These are phyloP conservation scores for Urochloa ruziziensis DNA, from an alignment of 176 grass and related monocot genomes.

Conservation along the genomic window DNA sequence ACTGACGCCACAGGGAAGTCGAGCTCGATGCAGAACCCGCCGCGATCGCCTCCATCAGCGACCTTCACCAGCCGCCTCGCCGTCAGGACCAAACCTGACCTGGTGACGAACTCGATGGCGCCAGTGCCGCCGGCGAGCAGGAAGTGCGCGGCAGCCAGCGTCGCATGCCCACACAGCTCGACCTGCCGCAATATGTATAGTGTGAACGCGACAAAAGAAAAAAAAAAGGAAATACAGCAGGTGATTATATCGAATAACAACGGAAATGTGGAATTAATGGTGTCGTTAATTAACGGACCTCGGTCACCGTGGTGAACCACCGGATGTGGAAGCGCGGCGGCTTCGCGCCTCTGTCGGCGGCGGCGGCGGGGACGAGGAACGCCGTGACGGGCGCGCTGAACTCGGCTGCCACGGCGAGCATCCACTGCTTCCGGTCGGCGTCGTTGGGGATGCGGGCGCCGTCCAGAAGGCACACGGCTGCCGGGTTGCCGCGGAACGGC, in stretches of 20 bases:
- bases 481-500: slow-evolving; percentile 59
- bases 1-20: slow-evolving; percentile 42
- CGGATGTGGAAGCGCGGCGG: slow-evolving; percentile 28
- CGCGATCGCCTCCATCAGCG: not conserved
- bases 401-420: slow-evolving; percentile 53
- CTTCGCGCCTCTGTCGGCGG: not conserved
- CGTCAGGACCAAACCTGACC: slow-evolving; percentile 35
- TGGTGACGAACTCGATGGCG: slow-evolving; percentile 38
- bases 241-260: too few species aligned
- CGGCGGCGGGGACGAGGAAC: slow-evolving; percentile 17
- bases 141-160: slow-evolving; percentile 57
- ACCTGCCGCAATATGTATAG: not conserved
- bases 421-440: slow-evolving; percentile 32
- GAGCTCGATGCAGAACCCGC: slow-evolving; percentile 43
- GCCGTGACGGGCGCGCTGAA: slow-evolving; percentile 42
- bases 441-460: not conserved
- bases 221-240: not conserved
- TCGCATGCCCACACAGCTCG: slow-evolving; percentile 50
- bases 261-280: not conserved
- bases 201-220: not conserved
- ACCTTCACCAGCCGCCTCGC: slow-evolving; percentile 26
- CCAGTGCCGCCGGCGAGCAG: slow-evolving; percentile 30
- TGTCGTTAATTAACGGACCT: slow-evolving; percentile 31
- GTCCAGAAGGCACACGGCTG: slow-evolving; percentile 41
- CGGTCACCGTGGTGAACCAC: slow-evolving; percentile 44